phyloP scores from a whole-genome alignment of 1,284 basidiomycete genomes.

The Kwoniella shivajii region DNA sequence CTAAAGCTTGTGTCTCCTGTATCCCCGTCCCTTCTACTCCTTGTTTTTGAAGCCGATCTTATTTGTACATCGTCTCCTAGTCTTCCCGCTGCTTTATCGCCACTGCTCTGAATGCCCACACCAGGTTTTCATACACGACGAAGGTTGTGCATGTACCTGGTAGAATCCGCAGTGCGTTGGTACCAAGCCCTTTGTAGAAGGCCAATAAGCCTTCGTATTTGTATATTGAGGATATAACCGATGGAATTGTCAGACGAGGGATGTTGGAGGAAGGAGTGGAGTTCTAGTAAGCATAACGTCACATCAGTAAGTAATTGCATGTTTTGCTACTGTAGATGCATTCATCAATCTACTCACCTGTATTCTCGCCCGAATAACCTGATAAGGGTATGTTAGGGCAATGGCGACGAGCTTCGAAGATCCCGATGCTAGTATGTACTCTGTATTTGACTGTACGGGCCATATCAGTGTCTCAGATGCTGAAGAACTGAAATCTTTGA shows the following conservation, averaged over 20 bases:
- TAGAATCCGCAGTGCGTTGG: constrained; percentile 93
- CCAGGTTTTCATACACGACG: constrained; percentile 95
- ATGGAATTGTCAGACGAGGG: constrained; percentile 71
- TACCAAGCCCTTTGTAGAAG: constrained; percentile 93
- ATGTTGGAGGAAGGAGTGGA: constrained; percentile 65
- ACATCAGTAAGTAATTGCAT: background rate
- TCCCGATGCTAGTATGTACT: constrained; percentile 92
- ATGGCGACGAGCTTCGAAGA: constrained; percentile 86
- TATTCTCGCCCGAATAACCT: constrained; percentile 91
- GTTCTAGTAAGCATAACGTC: constrained; percentile 23
- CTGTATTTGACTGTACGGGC: constrained; percentile 71
- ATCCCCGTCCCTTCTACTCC: too few relatives aligned
- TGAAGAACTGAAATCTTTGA: too few relatives aligned
- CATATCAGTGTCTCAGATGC: background rate
- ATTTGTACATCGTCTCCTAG: too few relatives aligned
- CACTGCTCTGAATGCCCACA: constrained; percentile 70
- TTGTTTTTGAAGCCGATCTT: too few relatives aligned
- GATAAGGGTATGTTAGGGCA: constrained; percentile 90
- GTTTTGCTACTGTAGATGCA: background rate
- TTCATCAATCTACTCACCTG: constrained; percentile 63
- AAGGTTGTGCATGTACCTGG: constrained; percentile 98
- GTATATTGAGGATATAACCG: constrained; percentile 79
- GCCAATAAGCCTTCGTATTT: constrained; percentile 75
- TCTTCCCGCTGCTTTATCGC: constrained; percentile 31
- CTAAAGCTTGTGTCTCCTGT: too few relatives aligned